A percentile compares a stretch with the other conserved stretches of the same genome.
These are phyloP conservation scores for Paulownia fortunei DNA, from an alignment of 257 asterid species.

Conservation along the genomic window DNA sequence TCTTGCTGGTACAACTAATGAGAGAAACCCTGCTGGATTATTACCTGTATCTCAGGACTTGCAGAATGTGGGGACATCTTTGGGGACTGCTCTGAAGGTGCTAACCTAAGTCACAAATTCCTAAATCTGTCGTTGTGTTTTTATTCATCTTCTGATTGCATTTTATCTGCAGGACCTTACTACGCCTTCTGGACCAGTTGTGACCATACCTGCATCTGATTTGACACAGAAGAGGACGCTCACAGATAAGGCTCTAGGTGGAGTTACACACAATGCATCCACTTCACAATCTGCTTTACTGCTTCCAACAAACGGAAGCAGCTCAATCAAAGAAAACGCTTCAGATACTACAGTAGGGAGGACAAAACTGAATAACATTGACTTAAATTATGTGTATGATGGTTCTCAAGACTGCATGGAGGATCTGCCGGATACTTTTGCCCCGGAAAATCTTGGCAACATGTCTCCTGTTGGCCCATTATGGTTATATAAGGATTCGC, in stretches of 20 bases:
- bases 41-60: slow-evolving; percentile 39
- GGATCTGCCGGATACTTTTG: slow-evolving; percentile 45
- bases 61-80: slow-evolving; percentile 36
- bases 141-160: slow-evolving; percentile 25
- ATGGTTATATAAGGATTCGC: slow-evolving; percentile 58
- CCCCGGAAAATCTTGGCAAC: slow-evolving; percentile 44
- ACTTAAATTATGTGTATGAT: slow-evolving; percentile 81
- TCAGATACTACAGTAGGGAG: slow-evolving; percentile 43
- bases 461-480: slow-evolving; percentile 48
- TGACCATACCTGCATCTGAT: slow-evolving; percentile 29
- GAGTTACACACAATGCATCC: slow-evolving; percentile 42
- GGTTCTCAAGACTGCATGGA: slow-evolving; percentile 78
- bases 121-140: neutral
- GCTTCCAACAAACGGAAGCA: slow-evolving; percentile 44
- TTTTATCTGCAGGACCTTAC: slow-evolving; percentile 40
- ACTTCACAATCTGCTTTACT: slow-evolving; percentile 44
- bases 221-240: slow-evolving; percentile 26
- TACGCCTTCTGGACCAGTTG: slow-evolving; percentile 29
- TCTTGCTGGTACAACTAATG: slow-evolving; percentile 36
- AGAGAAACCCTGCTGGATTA: slow-evolving; percentile 29
- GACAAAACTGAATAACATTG: slow-evolving; percentile 57
- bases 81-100: slow-evolving; percentile 38
- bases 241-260: slow-evolving; percentile 46
- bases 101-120: slow-evolving; percentile 2
- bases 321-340: slow-evolving; percentile 41